Percentiles rank a stretch among this genome's conserved stretches.
Evolutionary conservation across 148 eudicot species (phyloP).

Genomic region (Vaccinium myrtillus): DNA sequence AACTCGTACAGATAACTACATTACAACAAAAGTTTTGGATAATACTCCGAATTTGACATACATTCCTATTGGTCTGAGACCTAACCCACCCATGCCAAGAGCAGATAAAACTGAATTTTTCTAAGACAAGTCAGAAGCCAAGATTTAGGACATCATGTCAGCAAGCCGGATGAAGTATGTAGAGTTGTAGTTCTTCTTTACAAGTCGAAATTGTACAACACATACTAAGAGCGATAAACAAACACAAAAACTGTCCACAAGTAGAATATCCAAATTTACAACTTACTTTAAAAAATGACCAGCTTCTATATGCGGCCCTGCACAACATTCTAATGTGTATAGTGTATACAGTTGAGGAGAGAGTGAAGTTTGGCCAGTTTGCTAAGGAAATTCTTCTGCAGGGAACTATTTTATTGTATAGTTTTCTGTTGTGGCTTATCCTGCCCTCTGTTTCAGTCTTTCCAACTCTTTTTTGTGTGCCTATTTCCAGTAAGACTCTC

Average conservation of each 20-base stretch:
- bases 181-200: not conserved
- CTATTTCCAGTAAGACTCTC: not conserved
- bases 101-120: not conserved
- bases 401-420: not conserved
- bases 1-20: not conserved
- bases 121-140: not conserved
- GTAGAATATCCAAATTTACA: not conserved
- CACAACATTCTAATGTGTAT: not conserved
- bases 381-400: not conserved
- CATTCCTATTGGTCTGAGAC: not conserved
- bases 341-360: not conserved
- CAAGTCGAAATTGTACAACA: not conserved
- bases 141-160: not conserved
- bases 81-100: not conserved
- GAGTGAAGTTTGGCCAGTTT: not conserved
- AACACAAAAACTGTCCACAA: not conserved
- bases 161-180: not conserved
- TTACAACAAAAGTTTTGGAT: not conserved
- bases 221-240: not conserved
- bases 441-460: not conserved
- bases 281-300: not conserved
- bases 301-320: not conserved
- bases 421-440: not conserved
- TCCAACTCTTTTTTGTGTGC: not conserved
- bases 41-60: not conserved